Percentiles rank a stretch among this genome's conserved stretches.
These are phyloP conservation scores for Pisolithus orientalis DNA, from an alignment of 768 basidiomycete species.

Conservation along the genomic window DNA sequence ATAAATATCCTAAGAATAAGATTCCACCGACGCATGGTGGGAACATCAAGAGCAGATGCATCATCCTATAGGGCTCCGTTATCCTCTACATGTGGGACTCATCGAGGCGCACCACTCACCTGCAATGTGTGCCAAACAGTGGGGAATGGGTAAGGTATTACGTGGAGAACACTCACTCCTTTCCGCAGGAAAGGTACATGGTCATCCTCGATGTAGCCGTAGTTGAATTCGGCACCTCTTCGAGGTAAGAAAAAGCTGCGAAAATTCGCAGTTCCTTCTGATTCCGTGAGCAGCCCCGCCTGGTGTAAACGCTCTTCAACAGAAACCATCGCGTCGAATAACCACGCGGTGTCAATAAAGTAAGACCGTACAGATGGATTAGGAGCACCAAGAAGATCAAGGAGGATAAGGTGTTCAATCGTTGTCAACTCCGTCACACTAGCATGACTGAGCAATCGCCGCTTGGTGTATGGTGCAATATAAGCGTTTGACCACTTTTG, in stretches of 20 bases:
- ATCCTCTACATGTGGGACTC: neutral
- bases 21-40: slow-evolving; percentile 88
- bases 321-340: slow-evolving; percentile 71
- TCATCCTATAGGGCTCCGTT: slow-evolving; percentile 60
- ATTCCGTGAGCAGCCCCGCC: slow-evolving; percentile 53
- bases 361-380: slow-evolving; percentile 74
- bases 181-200: slow-evolving; percentile 81
- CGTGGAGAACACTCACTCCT: slow-evolving; percentile 85
- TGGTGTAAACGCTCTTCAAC: slow-evolving; percentile 69
- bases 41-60: slow-evolving; percentile 74
- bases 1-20: slow-evolving; percentile 82
- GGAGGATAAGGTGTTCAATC: slow-evolving; percentile 87
- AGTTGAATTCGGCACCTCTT: slow-evolving; percentile 27
- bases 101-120: slow-evolving; percentile 36
- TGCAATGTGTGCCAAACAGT: slow-evolving; percentile 77
- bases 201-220: slow-evolving; percentile 80
- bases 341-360: slow-evolving; percentile 87
- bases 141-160: slow-evolving; percentile 89
- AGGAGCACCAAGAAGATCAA: slow-evolving; percentile 84
- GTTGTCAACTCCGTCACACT: slow-evolving; percentile 58
- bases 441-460: slow-evolving; percentile 49
- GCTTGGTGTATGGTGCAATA: slow-evolving; percentile 52
- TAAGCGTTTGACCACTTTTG: slow-evolving; percentile 75
- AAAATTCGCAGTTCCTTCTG: slow-evolving; percentile 36
- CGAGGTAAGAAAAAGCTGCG: slow-evolving; percentile 66